A percentile compares a stretch with the other conserved stretches of the same genome.
These are phyloP conservation scores for Saturnispora diversa DNA, from an alignment of 805 yeast genomes.

Conservation along the genomic window DNA sequence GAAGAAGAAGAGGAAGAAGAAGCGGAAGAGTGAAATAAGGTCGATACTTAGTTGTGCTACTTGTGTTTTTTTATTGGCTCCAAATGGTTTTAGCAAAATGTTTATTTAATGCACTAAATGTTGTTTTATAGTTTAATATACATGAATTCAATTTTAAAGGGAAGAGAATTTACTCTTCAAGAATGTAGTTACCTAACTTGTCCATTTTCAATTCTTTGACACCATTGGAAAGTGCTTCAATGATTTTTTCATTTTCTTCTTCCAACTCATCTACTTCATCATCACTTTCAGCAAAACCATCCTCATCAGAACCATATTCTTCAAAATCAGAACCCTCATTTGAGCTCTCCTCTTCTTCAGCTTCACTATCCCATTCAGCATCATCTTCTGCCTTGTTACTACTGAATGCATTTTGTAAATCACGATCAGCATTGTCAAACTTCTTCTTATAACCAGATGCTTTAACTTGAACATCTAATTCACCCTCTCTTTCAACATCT, in stretches of 20 bases:
- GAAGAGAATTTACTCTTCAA: conserved; percentile 35
- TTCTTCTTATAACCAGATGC: conserved; percentile 76
- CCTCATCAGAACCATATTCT: conserved; percentile 21
- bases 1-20: conserved; percentile 16
- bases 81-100: no score
- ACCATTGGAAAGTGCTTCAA: conserved; percentile 61
- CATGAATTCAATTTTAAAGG: no score
- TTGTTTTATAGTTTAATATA: not conserved
- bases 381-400: conserved; percentile 20
- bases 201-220: conserved; percentile 67
- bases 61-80: not conserved
- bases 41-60: not conserved
- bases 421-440: conserved; percentile 39
- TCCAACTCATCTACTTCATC: conserved; percentile 30
- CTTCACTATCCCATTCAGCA: conserved; percentile 16
- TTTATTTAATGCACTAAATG: no score
- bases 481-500: conserved; percentile 61
- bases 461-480: conserved; percentile 76
- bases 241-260: conserved; percentile 44
- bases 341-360: conserved; percentile 11
- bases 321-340: conserved; percentile 20
- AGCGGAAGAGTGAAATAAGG: conserved; percentile 5
- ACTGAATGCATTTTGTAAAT: conserved; percentile 69
- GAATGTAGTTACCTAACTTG: conserved; percentile 70
- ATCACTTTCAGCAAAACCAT: conserved; percentile 25